Evolutionary conservation across 2,329 filamentous ascomycete species (phyloP).

Genomic region (Cercospora canescens): DNA sequence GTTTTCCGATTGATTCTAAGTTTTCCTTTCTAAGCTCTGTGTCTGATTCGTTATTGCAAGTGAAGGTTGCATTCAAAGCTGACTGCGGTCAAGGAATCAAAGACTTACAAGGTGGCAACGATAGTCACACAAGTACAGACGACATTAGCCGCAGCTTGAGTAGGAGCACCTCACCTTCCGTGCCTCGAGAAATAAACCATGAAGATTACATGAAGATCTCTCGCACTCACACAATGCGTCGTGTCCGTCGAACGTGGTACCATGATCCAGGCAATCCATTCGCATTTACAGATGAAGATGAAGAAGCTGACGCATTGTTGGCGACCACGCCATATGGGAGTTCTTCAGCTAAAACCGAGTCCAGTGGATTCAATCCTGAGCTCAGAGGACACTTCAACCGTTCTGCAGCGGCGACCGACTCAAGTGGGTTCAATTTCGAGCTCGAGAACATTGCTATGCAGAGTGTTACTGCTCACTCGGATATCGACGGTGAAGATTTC

Average conservation of each 20-base stretch:
- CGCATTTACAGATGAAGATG: not conserved
- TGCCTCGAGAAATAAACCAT: slow-evolving; percentile 15
- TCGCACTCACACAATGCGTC: slow-evolving; percentile 13
- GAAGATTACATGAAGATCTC: slow-evolving; percentile 24
- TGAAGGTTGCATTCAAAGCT: not conserved
- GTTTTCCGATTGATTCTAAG: not conserved
- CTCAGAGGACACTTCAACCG: not conserved
- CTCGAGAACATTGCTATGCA: not conserved
- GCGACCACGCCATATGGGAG: not conserved
- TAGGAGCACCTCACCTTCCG: slow-evolving; percentile 10
- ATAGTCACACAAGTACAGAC: not conserved
- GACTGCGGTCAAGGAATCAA: not conserved
- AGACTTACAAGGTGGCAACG: not conserved
- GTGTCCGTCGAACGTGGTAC: slow-evolving; percentile 29
- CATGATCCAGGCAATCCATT: slow-evolving; percentile 32
- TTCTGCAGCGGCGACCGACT: not conserved
- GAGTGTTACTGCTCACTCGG: not conserved
- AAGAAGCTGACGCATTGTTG: not conserved
- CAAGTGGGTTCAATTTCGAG: slow-evolving; percentile 2
- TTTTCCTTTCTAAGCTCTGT: not conserved
- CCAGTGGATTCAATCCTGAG: slow-evolving; percentile 6
- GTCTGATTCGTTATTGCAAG: not conserved
- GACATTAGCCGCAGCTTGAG: not conserved
- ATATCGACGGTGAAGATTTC: not conserved
- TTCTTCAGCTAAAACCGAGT: slow-evolving; percentile 2